These are phyloP conservation scores for Monosporozyma unispora DNA, from an alignment of 805 yeast genomes.

Conservation along the genomic window DNA sequence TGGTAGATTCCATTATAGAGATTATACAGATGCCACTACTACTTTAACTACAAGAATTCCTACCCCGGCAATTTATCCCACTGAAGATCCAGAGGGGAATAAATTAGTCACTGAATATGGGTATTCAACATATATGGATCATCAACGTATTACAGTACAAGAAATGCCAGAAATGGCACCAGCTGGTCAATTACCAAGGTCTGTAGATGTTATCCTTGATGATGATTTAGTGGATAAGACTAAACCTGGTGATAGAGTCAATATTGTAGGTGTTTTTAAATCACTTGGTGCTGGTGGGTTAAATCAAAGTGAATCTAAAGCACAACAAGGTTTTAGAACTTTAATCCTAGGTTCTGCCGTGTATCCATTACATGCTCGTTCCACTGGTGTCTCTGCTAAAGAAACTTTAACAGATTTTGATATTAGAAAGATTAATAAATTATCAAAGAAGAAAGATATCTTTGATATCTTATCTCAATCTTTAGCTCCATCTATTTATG, in stretches of 20 bases:
- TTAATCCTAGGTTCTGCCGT: constrained; percentile 83
- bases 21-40: constrained; percentile 87
- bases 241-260: constrained; percentile 95
- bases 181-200: constrained; percentile 93
- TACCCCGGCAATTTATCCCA: constrained; percentile 81
- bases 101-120: constrained; percentile 88
- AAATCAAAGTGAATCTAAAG: constrained; percentile 24
- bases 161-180: constrained; percentile 98
- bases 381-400: constrained; percentile 69
- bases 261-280: constrained; percentile 86
- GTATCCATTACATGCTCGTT: constrained; percentile 79
- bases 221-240: constrained; percentile 88
- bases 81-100: constrained; percentile 87
- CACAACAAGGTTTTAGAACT: constrained; percentile 60
- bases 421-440: constrained; percentile 73
- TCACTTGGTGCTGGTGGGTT: constrained; percentile 67
- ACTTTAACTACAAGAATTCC: constrained; percentile 43
- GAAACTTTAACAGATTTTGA: constrained; percentile 70
- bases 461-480: constrained; percentile 77
- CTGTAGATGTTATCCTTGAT: constrained; percentile 85
- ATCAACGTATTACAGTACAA: constrained; percentile 86
- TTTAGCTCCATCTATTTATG: constrained; percentile 92
- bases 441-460: constrained; percentile 60
- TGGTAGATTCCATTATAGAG: constrained; percentile 79
- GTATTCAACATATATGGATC: constrained; percentile 83